These are phyloP conservation scores for Mrakia frigida DNA, from an alignment of 768 basidiomycete genomes.

Conservation along the genomic window DNA sequence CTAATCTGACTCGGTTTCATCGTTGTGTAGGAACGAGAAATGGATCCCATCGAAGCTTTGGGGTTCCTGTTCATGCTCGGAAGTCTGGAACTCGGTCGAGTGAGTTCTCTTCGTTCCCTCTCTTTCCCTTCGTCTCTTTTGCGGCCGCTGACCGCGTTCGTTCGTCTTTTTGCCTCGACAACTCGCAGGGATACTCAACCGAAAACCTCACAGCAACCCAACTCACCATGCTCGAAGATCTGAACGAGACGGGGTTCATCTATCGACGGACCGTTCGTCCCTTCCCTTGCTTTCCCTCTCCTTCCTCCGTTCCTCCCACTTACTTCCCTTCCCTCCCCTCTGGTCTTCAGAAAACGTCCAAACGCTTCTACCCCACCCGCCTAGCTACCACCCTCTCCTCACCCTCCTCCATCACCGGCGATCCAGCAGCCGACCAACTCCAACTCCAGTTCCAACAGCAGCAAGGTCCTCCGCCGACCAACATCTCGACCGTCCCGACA, in stretches of 20 bases:
- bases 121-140: background rate
- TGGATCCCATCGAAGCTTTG: constrained; percentile 89
- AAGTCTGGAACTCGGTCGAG: constrained; percentile 88
- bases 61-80: constrained; percentile 95
- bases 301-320: background rate
- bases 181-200: constrained; percentile 89
- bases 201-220: constrained; percentile 73
- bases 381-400: constrained; percentile 91
- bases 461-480: constrained; percentile 50
- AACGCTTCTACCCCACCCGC: constrained; percentile 87
- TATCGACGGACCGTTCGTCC: constrained; percentile 68
- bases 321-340: constrained; percentile 38
- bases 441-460: constrained; percentile 35
- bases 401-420: constrained; percentile 52
- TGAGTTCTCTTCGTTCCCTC: constrained; percentile 44
- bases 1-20: background rate
- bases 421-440: background rate
- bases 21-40: constrained; percentile 59
- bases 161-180: too few species aligned
- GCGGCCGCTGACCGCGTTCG: background rate
- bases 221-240: constrained; percentile 79
- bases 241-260: constrained; percentile 89
- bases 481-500: constrained; percentile 22
- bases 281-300: constrained; percentile 21
- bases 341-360: constrained; percentile 54